A percentile compares a stretch with the other conserved stretches of the same genome.
Evolutionary conservation across 768 basidiomycete species (phyloP).

Genomic region (Tulasnella sp.): DNA sequence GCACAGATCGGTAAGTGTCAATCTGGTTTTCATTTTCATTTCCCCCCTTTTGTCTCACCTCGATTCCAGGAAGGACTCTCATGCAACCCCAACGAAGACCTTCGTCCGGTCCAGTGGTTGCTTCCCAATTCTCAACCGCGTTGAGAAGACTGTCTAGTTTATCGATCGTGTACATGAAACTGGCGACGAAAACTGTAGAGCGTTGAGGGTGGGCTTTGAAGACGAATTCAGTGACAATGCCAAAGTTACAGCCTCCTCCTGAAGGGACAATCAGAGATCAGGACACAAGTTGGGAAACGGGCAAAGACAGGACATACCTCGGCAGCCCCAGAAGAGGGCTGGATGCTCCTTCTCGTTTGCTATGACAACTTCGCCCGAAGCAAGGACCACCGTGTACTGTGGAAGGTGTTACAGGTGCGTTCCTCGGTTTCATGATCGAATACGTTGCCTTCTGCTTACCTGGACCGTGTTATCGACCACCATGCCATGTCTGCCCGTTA

Average conservation of each 20-base stretch:
- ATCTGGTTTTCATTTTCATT: too few relatives aligned
- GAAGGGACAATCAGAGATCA: not conserved
- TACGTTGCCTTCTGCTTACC: too few relatives aligned
- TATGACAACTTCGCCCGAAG: constrained; percentile 26
- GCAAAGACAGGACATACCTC: not conserved
- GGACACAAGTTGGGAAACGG: not conserved
- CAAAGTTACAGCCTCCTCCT: constrained; percentile 28
- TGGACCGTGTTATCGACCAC: constrained; percentile 40
- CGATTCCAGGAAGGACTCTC: too few relatives aligned
- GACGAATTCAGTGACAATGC: constrained; percentile 23
- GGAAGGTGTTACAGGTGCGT: not conserved
- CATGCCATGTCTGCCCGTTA: constrained; percentile 45
- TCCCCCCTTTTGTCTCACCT: too few relatives aligned
- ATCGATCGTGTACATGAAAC: constrained; percentile 1
- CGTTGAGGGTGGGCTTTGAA: constrained; percentile 55
- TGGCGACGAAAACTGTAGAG: constrained; percentile 3
- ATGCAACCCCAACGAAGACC: too few relatives aligned
- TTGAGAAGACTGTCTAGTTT: not conserved
- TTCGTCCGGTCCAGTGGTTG: too few relatives aligned
- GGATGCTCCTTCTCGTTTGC: constrained; percentile 9
- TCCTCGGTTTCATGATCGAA: too few relatives aligned
- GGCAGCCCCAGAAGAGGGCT: constrained; percentile 30
- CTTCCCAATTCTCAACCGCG: too few relatives aligned
- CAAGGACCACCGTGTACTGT: constrained; percentile 27
- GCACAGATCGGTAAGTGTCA: too few relatives aligned